These are phyloP conservation scores for Harringtonia aguacate DNA, from an alignment of 2,329 filamentous ascomycete genomes.

Conservation along the genomic window DNA sequence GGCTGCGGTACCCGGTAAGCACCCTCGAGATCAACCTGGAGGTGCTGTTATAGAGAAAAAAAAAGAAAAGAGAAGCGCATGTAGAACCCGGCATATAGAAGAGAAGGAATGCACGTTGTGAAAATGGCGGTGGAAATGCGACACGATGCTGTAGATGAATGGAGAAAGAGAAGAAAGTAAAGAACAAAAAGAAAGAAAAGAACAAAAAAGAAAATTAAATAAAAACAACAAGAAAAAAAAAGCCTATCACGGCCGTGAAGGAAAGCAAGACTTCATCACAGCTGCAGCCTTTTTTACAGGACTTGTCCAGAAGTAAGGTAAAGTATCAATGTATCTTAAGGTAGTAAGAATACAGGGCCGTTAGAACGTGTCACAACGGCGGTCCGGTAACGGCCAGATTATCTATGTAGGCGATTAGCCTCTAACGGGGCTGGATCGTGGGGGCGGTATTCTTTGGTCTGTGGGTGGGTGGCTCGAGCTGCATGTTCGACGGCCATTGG, in stretches of 20 bases:
- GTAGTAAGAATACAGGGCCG: too few relatives aligned
- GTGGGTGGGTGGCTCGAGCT: too few relatives aligned
- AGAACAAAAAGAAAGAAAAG: neutral
- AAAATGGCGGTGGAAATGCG: neutral
- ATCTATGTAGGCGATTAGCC: too few relatives aligned
- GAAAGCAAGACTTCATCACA: neutral
- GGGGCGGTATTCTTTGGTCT: too few relatives aligned
- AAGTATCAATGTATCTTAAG: too few relatives aligned
- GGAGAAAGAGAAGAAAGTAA: too few relatives aligned
- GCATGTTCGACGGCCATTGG: too few relatives aligned
- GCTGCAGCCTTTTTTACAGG: too few relatives aligned
- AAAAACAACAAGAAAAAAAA: neutral
- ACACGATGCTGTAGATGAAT: neutral
- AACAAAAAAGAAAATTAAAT: neutral
- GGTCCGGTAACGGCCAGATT: too few relatives aligned
- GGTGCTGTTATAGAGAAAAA: constrained; percentile 58
- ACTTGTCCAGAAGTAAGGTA: too few relatives aligned
- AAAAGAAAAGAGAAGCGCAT: neutral
- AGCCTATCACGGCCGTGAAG: neutral
- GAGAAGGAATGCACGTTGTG: neutral
- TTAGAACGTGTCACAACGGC: too few relatives aligned
- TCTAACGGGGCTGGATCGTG: too few relatives aligned
- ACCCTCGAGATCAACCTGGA: constrained; percentile 92
- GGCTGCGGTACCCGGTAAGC: constrained; percentile 86
- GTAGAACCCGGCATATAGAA: neutral